These are phyloP conservation scores for Dryadomyces quercus-mongolicae DNA, from an alignment of 2,329 filamentous ascomycete species.

Conservation along the genomic window DNA sequence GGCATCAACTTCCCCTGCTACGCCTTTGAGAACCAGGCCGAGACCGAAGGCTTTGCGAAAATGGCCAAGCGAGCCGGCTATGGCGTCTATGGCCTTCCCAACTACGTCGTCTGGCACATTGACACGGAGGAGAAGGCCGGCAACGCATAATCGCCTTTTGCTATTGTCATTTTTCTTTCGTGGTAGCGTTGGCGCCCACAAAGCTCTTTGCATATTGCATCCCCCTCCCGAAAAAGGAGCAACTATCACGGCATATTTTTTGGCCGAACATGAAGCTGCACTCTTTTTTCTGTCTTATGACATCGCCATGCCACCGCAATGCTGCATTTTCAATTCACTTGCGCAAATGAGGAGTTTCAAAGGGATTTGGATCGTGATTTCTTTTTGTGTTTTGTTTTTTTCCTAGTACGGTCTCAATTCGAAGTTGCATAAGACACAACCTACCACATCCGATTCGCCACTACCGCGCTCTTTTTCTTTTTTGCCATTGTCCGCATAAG, in stretches of 20 bases:
- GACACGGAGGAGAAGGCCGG: constrained; percentile 92
- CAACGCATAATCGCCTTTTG: constrained; percentile 32
- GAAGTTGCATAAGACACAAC: background rate
- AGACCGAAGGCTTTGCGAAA: constrained; percentile 96
- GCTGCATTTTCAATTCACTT: constrained; percentile 1
- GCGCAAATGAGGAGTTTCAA: constrained; percentile 10
- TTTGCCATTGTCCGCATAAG: background rate
- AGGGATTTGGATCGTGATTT: constrained; percentile 5
- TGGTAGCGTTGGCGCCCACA: background rate
- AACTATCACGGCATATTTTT: background rate
- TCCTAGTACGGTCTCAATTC: background rate
- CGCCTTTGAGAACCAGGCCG: constrained; percentile 95
- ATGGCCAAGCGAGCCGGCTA: constrained; percentile 97
- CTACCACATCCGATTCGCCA: background rate
- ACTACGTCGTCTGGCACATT: constrained; percentile 98
- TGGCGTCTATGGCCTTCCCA: constrained; percentile 80
- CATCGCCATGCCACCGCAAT: background rate
- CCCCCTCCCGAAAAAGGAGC: background rate
- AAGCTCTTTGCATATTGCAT: background rate
- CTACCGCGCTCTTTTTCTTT: background rate
- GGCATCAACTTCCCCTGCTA: constrained; percentile 97
- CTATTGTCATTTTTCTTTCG: too few relatives aligned
- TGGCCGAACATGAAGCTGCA: background rate
- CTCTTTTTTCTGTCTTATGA: background rate
- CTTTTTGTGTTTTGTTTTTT: constrained; percentile 1